Percentiles rank a stretch among this genome's conserved stretches.
phyloP scores from a whole-genome alignment of 192 early-diverging fungal species.

The Radiomyces spectabilis region DNA sequence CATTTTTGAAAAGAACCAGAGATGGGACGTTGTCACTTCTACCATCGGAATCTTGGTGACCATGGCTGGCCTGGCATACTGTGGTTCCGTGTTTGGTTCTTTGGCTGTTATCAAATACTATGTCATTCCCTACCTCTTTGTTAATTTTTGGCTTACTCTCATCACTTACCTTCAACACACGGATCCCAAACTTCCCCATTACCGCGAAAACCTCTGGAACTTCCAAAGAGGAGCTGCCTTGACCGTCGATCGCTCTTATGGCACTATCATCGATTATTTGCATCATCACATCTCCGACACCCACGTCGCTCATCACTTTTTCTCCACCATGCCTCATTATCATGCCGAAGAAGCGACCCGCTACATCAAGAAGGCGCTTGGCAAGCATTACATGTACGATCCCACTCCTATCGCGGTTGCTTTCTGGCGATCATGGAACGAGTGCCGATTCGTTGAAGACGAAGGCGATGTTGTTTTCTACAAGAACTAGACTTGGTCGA shows the following conservation, averaged over 20 bases:
- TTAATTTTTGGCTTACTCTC: slow-evolving; percentile 91
- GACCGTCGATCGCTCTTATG: slow-evolving; percentile 87
- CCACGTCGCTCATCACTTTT: slow-evolving; percentile 93
- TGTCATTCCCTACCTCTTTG: slow-evolving; percentile 81
- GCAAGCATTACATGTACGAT: slow-evolving; percentile 75
- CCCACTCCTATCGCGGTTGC: slow-evolving; percentile 58
- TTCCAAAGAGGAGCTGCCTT: slow-evolving; percentile 86
- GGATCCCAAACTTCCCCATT: slow-evolving; percentile 83
- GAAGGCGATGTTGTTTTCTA: slow-evolving; percentile 73
- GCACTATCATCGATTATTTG: slow-evolving; percentile 77
- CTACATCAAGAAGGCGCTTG: slow-evolving; percentile 73
- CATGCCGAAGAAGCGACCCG: slow-evolving; percentile 83
- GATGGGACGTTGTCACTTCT: slow-evolving; percentile 59
- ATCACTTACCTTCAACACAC: slow-evolving; percentile 96
- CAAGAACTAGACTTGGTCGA: slow-evolving; percentile 44
- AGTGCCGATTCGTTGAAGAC: slow-evolving; percentile 91
- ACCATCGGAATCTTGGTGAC: slow-evolving; percentile 57
- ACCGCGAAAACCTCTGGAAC: slow-evolving; percentile 75
- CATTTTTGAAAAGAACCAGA: slow-evolving; percentile 73
- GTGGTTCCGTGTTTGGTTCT: slow-evolving; percentile 44
- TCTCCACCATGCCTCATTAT: slow-evolving; percentile 98
- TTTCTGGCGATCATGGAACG: slow-evolving; percentile 56
- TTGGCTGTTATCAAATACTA: slow-evolving; percentile 74
- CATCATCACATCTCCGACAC: slow-evolving; percentile 80
- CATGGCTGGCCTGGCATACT: slow-evolving; percentile 35